A percentile compares a stretch with the other conserved stretches of the same genome.
Evolutionary conservation across 306 rosid genomes (phyloP).

Genomic region (Rosa multiflora): DNA sequence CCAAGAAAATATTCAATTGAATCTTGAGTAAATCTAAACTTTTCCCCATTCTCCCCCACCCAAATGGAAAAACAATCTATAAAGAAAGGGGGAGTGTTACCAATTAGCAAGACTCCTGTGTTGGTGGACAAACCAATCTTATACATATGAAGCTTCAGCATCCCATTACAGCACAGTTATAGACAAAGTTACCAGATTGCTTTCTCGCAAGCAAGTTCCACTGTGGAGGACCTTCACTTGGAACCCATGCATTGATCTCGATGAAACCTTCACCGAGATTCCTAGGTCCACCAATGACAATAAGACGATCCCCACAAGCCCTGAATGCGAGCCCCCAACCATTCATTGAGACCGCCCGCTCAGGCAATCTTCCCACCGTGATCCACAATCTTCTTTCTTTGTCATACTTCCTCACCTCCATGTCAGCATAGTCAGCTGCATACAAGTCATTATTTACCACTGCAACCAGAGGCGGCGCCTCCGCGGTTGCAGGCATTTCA

Average conservation of each 20-base stretch:
- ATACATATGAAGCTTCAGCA: conserved; percentile 57
- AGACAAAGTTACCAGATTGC: conserved; percentile 74
- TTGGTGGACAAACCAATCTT: conserved; percentile 46
- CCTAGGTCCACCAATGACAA: conserved; percentile 89
- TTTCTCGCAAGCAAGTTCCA: conserved; percentile 81
- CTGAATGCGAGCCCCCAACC: conserved; percentile 98
- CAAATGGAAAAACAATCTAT: conserved; percentile 36
- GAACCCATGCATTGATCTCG: conserved; percentile 91
- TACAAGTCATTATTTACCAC: conserved; percentile 76
- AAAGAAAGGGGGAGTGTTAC: conserved; percentile 44
- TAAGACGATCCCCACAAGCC: conserved; percentile 85
- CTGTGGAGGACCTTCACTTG: conserved; percentile 87
- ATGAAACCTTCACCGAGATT: conserved; percentile 67
- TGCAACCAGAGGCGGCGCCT: conserved; percentile 90
- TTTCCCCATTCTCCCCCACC: conserved; percentile 46
- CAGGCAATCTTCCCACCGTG: conserved; percentile 79
- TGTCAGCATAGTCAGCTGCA: conserved; percentile 87
- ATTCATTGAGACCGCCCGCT: conserved; percentile 70
- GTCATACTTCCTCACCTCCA: conserved; percentile 80
- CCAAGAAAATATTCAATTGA: conserved; percentile 51
- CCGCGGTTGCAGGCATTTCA: conserved; percentile 67
- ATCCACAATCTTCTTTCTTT: conserved; percentile 51
- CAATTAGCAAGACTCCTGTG: conserved; percentile 68
- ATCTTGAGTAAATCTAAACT: conserved; percentile 56
- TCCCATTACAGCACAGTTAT: conserved; percentile 99